Percentiles rank a stretch among this genome's conserved stretches.
phyloP scores from a whole-genome alignment of 208 protist genomes.

The Balamuthia mandrillaris region DNA sequence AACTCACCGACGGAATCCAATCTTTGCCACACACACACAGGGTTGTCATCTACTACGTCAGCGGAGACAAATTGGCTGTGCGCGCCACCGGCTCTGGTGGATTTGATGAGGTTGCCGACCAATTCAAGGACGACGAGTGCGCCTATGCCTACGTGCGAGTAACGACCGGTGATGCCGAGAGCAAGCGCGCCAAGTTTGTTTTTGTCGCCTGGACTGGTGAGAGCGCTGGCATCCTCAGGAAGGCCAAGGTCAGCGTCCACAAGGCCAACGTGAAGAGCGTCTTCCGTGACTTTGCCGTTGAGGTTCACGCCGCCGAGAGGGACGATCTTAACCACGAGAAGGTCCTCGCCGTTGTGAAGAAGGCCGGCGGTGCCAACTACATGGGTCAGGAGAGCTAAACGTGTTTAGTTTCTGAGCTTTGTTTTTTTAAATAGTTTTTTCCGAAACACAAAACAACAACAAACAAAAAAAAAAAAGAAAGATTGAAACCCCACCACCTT shows the following conservation, averaged over 20 bases:
- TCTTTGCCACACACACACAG: conserved; percentile 1
- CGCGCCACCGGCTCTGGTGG: conserved; percentile 33
- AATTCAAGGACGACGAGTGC: conserved; percentile 39
- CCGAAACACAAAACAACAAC: no score
- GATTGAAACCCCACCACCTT: no score
- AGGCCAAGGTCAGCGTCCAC: conserved; percentile 60
- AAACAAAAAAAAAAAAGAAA: no score
- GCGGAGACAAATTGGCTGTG: conserved; percentile 38
- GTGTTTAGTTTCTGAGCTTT: no score
- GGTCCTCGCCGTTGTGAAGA: conserved; percentile 46
- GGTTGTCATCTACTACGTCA: conserved; percentile 48
- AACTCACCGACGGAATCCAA: no score
- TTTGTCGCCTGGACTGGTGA: conserved; percentile 67
- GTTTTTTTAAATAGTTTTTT: not conserved
- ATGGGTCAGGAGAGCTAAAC: conserved; percentile 3
- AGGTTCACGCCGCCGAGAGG: conserved; percentile 1
- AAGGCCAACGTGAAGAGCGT: conserved; percentile 57
- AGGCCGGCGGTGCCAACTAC: conserved; percentile 70
- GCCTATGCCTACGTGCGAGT: conserved; percentile 60
- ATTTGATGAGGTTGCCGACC: conserved; percentile 28
- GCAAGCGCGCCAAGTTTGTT: conserved; percentile 66
- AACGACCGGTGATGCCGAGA: conserved; percentile 60
- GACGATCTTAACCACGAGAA: conserved; percentile 50
- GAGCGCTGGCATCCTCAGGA: conserved; percentile 47
- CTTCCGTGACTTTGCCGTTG: conserved; percentile 47